These are phyloP conservation scores for Backusella macrospora DNA, from an alignment of 192 early-diverging fungal species.

Conservation along the genomic window DNA sequence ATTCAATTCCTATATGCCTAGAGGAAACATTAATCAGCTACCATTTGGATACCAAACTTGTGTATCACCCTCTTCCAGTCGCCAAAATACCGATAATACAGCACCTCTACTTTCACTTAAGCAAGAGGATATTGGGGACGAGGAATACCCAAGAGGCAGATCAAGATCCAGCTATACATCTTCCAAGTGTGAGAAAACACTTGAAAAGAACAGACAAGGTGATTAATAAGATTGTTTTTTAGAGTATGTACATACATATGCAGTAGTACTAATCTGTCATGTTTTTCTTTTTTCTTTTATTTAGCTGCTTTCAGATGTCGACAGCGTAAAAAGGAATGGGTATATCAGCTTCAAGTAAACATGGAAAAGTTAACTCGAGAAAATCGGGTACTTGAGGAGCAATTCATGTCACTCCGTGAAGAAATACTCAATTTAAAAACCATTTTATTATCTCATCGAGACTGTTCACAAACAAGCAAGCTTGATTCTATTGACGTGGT, in stretches of 20 bases:
- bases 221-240: neutral
- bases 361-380: neutral
- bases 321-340: slow-evolving; percentile 12
- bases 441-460: neutral
- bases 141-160: neutral
- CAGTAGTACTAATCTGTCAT: neutral
- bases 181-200: neutral
- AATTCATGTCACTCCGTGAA: neutral
- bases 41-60: no score
- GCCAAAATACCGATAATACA: neutral
- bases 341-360: slow-evolving; percentile 10
- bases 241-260: neutral
- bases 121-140: neutral
- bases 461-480: slow-evolving; percentile 5
- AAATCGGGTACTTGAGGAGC: neutral
- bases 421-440: slow-evolving; percentile 19
- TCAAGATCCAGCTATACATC: neutral
- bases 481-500: neutral
- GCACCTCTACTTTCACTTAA: neutral
- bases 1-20: neutral
- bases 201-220: slow-evolving; percentile 17
- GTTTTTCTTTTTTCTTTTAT: neutral
- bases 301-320: slow-evolving; percentile 37
- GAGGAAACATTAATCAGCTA: no score
- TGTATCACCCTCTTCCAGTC: neutral